Percentiles rank a stretch among this genome's conserved stretches.
Evolutionary conservation across 805 yeast genomes (phyloP).

Genomic region (Myxozyma sirexii): DNA sequence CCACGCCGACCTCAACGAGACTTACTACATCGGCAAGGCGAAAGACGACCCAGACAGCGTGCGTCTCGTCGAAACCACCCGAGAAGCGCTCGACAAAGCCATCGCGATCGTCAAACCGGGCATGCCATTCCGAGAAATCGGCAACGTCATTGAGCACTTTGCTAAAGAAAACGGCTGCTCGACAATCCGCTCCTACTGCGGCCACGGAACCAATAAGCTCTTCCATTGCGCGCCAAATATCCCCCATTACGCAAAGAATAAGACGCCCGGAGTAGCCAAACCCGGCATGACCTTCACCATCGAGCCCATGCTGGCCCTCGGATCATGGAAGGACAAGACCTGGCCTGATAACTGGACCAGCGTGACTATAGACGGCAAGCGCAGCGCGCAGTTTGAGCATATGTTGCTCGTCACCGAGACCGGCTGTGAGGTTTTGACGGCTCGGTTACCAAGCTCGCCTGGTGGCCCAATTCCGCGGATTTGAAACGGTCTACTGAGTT

Average conservation of each 20-base stretch:
- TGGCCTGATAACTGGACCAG: constrained; percentile 99
- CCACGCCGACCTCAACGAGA: constrained; percentile 94
- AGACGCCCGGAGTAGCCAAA: constrained; percentile 89
- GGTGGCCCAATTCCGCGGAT: constrained; percentile 68
- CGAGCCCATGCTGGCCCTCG: constrained; percentile 94
- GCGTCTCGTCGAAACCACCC: constrained; percentile 85
- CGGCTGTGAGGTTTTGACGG: constrained; percentile 89
- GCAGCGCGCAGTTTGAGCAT: constrained; percentile 94
- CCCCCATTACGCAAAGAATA: constrained; percentile 92
- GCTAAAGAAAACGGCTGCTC: constrained; percentile 78
- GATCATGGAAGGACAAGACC: constrained; percentile 72
- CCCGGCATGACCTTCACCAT: constrained; percentile 97
- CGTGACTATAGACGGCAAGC: constrained; percentile 83
- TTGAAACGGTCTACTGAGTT: too few relatives aligned
- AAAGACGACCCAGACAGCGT: constrained; percentile 78
- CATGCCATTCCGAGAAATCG: constrained; percentile 78
- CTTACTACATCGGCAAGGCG: constrained; percentile 93
- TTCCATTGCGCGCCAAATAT: constrained; percentile 93
- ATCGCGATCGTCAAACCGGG: constrained; percentile 91
- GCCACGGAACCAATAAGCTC: constrained; percentile 85
- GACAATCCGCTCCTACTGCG: constrained; percentile 87
- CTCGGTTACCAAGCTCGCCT: constrained; percentile 76
- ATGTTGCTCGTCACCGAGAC: constrained; percentile 88
- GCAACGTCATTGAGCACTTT: constrained; percentile 83
- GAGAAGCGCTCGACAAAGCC: constrained; percentile 84